Evolutionary conservation across 2,329 filamentous ascomycete genomes (phyloP).

Genomic region (Tolypocladium ophioglossoides): DNA sequence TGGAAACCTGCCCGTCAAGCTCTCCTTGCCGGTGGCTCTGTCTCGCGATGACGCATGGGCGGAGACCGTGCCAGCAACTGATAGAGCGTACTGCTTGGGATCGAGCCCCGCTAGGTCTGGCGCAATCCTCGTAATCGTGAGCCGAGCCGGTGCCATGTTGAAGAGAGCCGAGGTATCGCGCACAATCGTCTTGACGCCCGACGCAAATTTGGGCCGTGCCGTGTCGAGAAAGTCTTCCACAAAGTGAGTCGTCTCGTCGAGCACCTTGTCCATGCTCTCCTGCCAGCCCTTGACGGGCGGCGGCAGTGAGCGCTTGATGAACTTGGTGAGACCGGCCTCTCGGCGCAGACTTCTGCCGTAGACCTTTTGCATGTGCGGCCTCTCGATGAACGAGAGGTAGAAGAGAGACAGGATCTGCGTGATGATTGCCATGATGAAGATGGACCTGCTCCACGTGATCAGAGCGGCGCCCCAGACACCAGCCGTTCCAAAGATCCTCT

Average conservation of each 20-base stretch:
- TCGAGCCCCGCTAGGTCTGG: constrained; percentile 73
- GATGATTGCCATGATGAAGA: constrained; percentile 77
- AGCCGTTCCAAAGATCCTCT: constrained; percentile 84
- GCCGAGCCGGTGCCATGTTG: constrained; percentile 76
- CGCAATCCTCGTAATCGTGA: constrained; percentile 71
- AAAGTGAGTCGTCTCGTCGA: constrained; percentile 78
- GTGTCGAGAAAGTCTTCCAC: constrained; percentile 85
- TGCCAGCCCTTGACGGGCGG: constrained; percentile 74
- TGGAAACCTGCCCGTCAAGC: constrained; percentile 55
- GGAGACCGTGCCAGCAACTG: constrained; percentile 56
- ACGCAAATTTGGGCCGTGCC: constrained; percentile 74
- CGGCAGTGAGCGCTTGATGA: constrained; percentile 76
- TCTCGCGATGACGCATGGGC: constrained; percentile 40
- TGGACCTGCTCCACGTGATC: constrained; percentile 79
- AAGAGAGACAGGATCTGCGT: constrained; percentile 77
- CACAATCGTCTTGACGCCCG: constrained; percentile 77
- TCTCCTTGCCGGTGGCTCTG: constrained; percentile 61
- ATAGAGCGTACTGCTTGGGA: constrained; percentile 68
- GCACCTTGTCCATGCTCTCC: constrained; percentile 74
- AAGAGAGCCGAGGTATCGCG: constrained; percentile 81
- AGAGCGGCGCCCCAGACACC: constrained; percentile 93
- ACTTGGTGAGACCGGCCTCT: constrained; percentile 87
- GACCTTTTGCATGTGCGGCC: constrained; percentile 96
- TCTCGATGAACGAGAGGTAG: constrained; percentile 89
- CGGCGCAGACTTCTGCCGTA: constrained; percentile 76